These are phyloP conservation scores for Cercospora sp. DNA, from an alignment of 2,329 filamentous ascomycete species.

Conservation along the genomic window DNA sequence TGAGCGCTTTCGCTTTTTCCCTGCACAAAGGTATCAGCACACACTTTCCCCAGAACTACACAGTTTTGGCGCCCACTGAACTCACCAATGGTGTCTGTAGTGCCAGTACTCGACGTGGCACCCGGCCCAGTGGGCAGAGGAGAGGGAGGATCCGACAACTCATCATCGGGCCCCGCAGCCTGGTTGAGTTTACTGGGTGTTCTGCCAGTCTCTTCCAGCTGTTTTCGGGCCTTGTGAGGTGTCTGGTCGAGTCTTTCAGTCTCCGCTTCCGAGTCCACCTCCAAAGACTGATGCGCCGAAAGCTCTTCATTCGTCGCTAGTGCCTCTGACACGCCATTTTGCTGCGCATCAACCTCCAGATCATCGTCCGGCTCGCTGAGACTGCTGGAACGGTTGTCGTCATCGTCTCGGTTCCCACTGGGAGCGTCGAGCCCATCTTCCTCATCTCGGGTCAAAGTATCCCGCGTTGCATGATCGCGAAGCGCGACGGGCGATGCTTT, in stretches of 20 bases:
- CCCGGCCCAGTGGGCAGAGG: slow-evolving; percentile 34
- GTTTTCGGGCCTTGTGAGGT: slow-evolving; percentile 35
- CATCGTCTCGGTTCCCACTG: slow-evolving; percentile 25
- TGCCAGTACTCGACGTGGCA: slow-evolving; percentile 37
- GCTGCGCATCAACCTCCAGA: slow-evolving; percentile 42
- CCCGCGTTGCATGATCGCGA: slow-evolving; percentile 15
- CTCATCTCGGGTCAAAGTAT: not conserved
- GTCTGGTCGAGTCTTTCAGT: slow-evolving; percentile 87
- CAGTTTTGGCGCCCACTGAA: not conserved
- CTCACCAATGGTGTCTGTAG: slow-evolving; percentile 32
- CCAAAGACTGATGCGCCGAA: slow-evolving; percentile 31
- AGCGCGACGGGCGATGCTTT: slow-evolving; percentile 34
- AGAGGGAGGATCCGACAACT: slow-evolving; percentile 42
- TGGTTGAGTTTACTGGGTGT: slow-evolving; percentile 77
- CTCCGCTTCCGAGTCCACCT: slow-evolving; percentile 80
- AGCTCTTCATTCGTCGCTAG: slow-evolving; percentile 15
- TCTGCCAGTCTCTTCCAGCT: slow-evolving; percentile 55
- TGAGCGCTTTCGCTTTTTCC: slow-evolving; percentile 49
- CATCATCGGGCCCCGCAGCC: slow-evolving; percentile 48
- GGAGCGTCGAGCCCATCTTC: not conserved
- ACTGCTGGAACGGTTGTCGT: slow-evolving; percentile 70
- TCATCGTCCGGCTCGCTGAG: slow-evolving; percentile 89
- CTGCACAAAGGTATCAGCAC: slow-evolving; percentile 19
- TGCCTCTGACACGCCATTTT: slow-evolving; percentile 13
- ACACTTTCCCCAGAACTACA: not conserved